Conservation (phyloP, 192 early-diverging fungal species). For the Mortierella hygrophila region DNA sequence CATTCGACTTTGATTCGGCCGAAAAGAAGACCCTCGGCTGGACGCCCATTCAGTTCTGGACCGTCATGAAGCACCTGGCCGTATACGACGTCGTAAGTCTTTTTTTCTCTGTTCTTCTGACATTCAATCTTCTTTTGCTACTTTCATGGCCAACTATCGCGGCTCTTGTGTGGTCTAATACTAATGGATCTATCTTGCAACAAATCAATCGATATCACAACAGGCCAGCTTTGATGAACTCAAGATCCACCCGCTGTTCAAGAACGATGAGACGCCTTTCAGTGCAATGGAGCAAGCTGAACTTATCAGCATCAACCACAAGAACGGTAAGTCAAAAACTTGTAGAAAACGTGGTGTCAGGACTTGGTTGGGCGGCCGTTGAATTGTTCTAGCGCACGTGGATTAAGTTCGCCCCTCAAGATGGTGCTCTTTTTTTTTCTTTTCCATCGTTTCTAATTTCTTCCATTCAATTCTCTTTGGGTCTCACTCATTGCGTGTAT, state of each 20-base stretch:
- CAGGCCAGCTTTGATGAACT: slow-evolving; percentile 87
- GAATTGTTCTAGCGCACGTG: background rate
- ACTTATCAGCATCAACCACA: slow-evolving; percentile 83
- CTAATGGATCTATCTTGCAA: too few relatives aligned
- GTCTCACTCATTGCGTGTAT: background rate
- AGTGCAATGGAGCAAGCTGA: slow-evolving; percentile 92
- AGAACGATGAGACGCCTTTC: slow-evolving; percentile 84
- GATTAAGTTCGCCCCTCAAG: background rate
- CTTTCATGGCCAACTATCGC: background rate
- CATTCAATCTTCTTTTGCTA: background rate
- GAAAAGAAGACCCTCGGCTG: slow-evolving; percentile 67
- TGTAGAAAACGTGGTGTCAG: background rate
- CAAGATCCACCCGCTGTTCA: slow-evolving; percentile 85
- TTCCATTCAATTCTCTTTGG: background rate
- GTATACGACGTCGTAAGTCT: slow-evolving; percentile 62
- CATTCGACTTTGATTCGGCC: slow-evolving; percentile 75
- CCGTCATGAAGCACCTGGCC: slow-evolving; percentile 80
- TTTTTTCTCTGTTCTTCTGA: slow-evolving; percentile 22
- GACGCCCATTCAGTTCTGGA: slow-evolving; percentile 94
- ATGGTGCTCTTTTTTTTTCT: background rate
- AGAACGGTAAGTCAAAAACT: slow-evolving; percentile 68
- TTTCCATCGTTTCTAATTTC: background rate
- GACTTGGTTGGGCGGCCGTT: background rate
- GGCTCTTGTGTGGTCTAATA: background rate
- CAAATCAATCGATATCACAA: background rate